These are phyloP conservation scores for Calonectria pseudoreteaudii DNA, from an alignment of 2,329 filamentous ascomycete genomes.

Conservation along the genomic window DNA sequence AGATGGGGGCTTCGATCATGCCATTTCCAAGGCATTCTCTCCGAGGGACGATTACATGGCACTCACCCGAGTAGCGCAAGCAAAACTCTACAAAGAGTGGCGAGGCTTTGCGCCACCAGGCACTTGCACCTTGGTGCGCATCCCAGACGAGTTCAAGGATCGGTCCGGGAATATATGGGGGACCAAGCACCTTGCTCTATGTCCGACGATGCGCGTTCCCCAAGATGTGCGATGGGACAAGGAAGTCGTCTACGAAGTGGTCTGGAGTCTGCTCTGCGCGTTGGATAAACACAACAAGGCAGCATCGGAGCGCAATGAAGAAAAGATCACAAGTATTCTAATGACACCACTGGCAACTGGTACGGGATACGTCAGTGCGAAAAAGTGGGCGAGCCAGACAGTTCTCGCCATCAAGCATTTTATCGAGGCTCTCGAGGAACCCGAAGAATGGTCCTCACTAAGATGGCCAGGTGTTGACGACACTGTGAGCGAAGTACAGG, in stretches of 20 bases:
- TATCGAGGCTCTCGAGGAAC: conserved; percentile 57
- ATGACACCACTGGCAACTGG: conserved; percentile 66
- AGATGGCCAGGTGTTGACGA: not conserved
- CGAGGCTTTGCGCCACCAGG: conserved; percentile 62
- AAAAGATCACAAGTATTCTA: conserved; percentile 55
- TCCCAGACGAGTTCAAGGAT: conserved; percentile 51
- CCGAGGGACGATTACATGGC: conserved; percentile 53
- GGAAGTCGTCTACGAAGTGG: conserved; percentile 65
- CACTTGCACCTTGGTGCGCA: conserved; percentile 59
- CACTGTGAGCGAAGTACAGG: not conserved
- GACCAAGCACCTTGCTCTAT: conserved; percentile 58
- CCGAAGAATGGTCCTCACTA: conserved; percentile 50
- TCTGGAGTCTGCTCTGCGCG: conserved; percentile 62
- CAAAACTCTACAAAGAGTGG: conserved; percentile 47
- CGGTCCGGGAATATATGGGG: conserved; percentile 53
- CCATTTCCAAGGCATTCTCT: not conserved
- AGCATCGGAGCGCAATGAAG: conserved; percentile 22
- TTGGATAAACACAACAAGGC: conserved; percentile 60
- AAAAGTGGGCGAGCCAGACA: conserved; percentile 63
- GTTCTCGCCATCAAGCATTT: conserved; percentile 64
- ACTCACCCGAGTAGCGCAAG: conserved; percentile 58
- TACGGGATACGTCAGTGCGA: conserved; percentile 55
- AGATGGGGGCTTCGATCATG: not conserved
- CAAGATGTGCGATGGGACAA: conserved; percentile 58
- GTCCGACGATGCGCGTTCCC: conserved; percentile 66